Percentiles rank a stretch among this genome's conserved stretches.
phyloP scores from a whole-genome alignment of 78 protist genomes.

The Abeoforma whisleri region DNA sequence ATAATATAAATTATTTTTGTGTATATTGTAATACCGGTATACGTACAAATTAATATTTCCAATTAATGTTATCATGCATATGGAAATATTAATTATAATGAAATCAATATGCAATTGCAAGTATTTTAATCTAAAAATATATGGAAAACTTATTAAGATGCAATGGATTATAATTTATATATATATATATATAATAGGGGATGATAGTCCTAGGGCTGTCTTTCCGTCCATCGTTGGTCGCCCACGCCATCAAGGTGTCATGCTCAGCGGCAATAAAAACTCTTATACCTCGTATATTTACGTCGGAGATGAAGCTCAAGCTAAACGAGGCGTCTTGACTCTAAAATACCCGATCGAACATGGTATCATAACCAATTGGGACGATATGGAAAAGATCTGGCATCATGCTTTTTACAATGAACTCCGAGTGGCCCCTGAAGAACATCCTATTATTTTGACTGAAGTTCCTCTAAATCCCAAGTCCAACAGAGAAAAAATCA shows the following conservation, averaged over 20 bases:
- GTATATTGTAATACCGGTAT: too few species aligned
- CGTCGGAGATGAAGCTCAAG: slow-evolving; percentile 88
- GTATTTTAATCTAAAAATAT: too few species aligned
- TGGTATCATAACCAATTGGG: slow-evolving; percentile 95
- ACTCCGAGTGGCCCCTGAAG: slow-evolving; percentile 83
- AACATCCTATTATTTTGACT: slow-evolving; percentile 85
- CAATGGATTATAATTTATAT: too few species aligned
- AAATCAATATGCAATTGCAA: too few species aligned
- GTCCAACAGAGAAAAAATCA: slow-evolving; percentile 82
- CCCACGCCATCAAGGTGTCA: slow-evolving; percentile 68
- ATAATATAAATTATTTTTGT: too few species aligned
- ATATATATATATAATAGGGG: too few species aligned
- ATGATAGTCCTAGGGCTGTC: too few species aligned
- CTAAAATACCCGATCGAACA: slow-evolving; percentile 87
- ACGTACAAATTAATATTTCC: too few species aligned
- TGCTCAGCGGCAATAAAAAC: slow-evolving; percentile 69
- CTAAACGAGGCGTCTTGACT: slow-evolving; percentile 71
- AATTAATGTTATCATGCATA: too few species aligned
- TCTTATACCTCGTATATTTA: too few species aligned
- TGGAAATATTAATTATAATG: too few species aligned
- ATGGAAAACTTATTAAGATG: too few species aligned
- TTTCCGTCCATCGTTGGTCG: slow-evolving; percentile 80
- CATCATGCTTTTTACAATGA: slow-evolving; percentile 85
- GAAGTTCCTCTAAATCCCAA: slow-evolving; percentile 89
- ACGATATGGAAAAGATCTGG: slow-evolving; percentile 91